Percentiles rank a stretch among this genome's conserved stretches.
These are phyloP conservation scores for Penicillium sp. DNA, from an alignment of 2,329 filamentous ascomycete species.

Conservation along the genomic window DNA sequence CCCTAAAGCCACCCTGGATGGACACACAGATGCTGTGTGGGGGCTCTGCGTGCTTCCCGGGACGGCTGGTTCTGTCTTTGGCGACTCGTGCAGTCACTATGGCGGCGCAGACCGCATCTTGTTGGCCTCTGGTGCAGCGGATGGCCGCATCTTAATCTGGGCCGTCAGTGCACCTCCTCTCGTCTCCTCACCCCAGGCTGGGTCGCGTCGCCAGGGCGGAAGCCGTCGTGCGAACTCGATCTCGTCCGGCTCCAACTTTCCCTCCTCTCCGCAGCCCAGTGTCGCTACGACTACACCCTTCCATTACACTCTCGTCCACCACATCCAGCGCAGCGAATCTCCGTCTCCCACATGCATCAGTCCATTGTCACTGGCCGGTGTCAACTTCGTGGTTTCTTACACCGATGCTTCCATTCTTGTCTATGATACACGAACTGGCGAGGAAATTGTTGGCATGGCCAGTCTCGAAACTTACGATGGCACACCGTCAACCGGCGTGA, in stretches of 20 bases:
- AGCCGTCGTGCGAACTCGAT: constrained; percentile 86
- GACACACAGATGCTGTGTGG: constrained; percentile 95
- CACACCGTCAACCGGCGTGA: constrained; percentile 76
- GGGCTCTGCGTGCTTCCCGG: constrained; percentile 86
- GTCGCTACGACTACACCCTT: constrained; percentile 82
- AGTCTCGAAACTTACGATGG: constrained; percentile 92
- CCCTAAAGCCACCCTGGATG: constrained; percentile 88
- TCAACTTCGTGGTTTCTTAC: constrained; percentile 90
- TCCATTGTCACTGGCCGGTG: constrained; percentile 75
- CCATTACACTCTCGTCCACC: constrained; percentile 80
- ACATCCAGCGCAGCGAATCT: constrained; percentile 66
- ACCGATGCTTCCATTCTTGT: constrained; percentile 84
- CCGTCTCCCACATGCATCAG: constrained; percentile 85
- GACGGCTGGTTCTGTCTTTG: constrained; percentile 75
- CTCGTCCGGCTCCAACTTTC: constrained; percentile 88
- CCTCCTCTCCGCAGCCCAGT: constrained; percentile 82
- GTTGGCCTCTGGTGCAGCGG: constrained; percentile 84
- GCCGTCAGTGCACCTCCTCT: constrained; percentile 88
- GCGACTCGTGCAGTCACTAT: constrained; percentile 63
- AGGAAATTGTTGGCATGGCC: constrained; percentile 88
- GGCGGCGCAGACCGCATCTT: constrained; percentile 81
- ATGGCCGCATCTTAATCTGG: constrained; percentile 90
- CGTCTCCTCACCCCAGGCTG: constrained; percentile 72
- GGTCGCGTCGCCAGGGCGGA: constrained; percentile 65
- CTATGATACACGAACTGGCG: constrained; percentile 86